phyloP scores from a whole-genome alignment of 768 basidiomycete genomes.

The Russula lepida region DNA sequence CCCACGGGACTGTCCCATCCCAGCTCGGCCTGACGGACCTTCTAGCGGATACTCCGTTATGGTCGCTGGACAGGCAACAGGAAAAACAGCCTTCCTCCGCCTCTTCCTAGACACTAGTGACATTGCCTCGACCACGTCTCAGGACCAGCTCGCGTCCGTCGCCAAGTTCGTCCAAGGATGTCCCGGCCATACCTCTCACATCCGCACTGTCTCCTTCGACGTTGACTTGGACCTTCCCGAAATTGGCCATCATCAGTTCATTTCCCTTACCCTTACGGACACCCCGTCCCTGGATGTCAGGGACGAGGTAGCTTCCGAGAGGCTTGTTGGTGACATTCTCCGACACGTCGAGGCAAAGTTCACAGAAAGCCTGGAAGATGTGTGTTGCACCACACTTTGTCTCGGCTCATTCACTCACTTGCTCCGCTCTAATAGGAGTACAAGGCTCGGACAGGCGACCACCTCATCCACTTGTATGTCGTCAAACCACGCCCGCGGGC shows the following conservation, averaged over 20 bases:
- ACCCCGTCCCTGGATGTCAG: conserved; percentile 72
- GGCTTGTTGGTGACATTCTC: conserved; percentile 57
- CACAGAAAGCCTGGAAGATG: conserved; percentile 67
- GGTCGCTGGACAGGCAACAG: conserved; percentile 74
- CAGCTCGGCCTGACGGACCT: conserved; percentile 27
- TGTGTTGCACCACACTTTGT: conserved; percentile 37
- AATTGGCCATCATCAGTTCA: conserved; percentile 36
- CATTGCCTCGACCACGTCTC: conserved; percentile 51
- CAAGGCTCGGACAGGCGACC: conserved; percentile 60
- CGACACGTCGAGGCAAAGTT: conserved; percentile 66
- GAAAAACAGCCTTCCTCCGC: conserved; percentile 82
- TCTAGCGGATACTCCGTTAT: conserved; percentile 56
- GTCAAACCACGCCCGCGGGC: conserved; percentile 6
- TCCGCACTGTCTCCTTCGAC: conserved; percentile 63
- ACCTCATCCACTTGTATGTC: conserved; percentile 74
- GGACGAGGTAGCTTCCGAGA: conserved; percentile 57
- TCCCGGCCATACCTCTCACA: conserved; percentile 62
- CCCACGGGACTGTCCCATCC: conserved; percentile 26
- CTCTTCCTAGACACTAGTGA: conserved; percentile 76
- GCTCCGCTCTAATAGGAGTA: conserved; percentile 46
- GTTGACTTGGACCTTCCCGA: conserved; percentile 52
- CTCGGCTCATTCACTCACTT: conserved; percentile 16
- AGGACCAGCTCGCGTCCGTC: conserved; percentile 71
- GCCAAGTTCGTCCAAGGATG: conserved; percentile 76
- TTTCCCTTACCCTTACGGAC: conserved; percentile 69